Conservation (phyloP, 106 monocot species). For the Phalaenopsis aphrodite region DNA sequence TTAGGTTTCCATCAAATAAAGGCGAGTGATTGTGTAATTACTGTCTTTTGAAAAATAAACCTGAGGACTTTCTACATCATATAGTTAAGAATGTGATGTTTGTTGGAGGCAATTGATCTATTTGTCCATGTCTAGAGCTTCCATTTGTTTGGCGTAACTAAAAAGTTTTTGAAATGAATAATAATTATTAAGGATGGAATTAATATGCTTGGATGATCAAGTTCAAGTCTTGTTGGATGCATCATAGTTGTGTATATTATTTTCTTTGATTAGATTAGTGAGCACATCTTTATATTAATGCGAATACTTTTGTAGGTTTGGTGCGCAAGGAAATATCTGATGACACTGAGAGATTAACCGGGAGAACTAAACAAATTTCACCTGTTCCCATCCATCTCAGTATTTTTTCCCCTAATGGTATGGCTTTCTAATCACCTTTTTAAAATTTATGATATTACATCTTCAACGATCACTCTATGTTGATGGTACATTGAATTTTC, state of each 20-base stretch:
- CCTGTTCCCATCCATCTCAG: constrained; percentile 90
- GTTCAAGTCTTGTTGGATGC: neutral
- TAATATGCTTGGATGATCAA: too few relatives aligned
- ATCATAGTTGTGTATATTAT: neutral
- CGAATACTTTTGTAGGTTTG: constrained; percentile 30
- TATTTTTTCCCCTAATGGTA: constrained; percentile 90
- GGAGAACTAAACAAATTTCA: constrained; percentile 76
- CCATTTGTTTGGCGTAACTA: too few relatives aligned
- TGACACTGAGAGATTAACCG: constrained; percentile 90
- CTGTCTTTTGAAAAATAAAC: too few relatives aligned
- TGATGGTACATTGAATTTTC: constrained; percentile 1
- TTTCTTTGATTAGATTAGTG: neutral
- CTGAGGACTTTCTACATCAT: too few relatives aligned
- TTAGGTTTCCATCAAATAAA: too few relatives aligned
- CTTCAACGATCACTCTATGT: neutral
- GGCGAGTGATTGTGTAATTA: too few relatives aligned
- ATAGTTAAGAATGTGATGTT: too few relatives aligned
- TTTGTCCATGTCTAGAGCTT: too few relatives aligned
- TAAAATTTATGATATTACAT: neutral
- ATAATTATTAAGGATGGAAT: too few relatives aligned
- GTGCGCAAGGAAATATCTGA: constrained; percentile 90
- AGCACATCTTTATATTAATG: neutral
- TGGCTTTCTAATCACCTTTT: neutral
- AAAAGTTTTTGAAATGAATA: too few relatives aligned
- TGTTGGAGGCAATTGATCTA: too few relatives aligned